Conservation (phyloP, 257 asterid genomes). For the Solanum pimpinellifolium region DNA sequence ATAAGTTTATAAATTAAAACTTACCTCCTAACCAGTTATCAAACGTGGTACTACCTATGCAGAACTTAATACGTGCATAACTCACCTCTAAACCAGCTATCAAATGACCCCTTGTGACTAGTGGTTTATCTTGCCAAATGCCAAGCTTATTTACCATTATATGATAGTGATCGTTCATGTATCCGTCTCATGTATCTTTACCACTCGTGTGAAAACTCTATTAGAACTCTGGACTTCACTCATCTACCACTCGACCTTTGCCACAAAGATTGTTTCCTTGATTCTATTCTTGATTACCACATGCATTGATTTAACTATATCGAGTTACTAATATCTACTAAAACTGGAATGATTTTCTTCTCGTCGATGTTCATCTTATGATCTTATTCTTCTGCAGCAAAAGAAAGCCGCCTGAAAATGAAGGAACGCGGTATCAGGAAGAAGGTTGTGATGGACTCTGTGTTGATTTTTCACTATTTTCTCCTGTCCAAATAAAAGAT, state of each 20-base stretch:
- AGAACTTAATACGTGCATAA: background rate
- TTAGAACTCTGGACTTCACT: background rate
- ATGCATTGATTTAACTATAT: background rate
- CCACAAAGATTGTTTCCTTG: background rate
- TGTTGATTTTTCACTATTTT: slow-evolving; percentile 23
- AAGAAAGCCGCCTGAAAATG: slow-evolving; percentile 51
- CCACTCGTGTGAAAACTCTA: background rate
- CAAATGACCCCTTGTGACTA: background rate
- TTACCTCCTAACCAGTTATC: background rate
- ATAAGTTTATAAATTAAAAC: background rate
- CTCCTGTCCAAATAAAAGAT: background rate
- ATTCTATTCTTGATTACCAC: background rate
- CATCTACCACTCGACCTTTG: background rate
- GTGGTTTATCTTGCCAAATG: background rate
- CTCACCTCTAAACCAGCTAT: background rate
- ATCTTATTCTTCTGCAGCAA: slow-evolving; percentile 38
- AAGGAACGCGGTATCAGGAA: slow-evolving; percentile 13
- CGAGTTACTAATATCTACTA: background rate
- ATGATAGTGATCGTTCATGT: background rate
- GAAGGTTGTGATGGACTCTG: background rate
- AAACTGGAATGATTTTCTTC: background rate
- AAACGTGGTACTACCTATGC: background rate
- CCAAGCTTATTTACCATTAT: background rate
- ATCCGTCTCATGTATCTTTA: background rate
- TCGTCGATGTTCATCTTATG: background rate